phyloP scores from a whole-genome alignment of 2,329 filamentous ascomycete genomes.

The Stemphylium vesicarium region DNA sequence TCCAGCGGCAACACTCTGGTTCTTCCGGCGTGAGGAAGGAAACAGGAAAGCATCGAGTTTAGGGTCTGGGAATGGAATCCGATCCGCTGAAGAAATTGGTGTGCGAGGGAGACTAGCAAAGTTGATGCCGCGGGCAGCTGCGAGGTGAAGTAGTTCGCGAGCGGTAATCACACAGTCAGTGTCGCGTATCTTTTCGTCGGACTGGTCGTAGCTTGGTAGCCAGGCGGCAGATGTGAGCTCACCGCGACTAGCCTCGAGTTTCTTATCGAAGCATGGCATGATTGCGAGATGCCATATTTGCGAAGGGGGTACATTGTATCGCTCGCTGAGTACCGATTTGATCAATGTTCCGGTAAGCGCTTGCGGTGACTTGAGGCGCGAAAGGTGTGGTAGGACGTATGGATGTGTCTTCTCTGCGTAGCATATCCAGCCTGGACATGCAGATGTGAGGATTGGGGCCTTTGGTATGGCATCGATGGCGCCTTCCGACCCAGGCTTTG shows the following conservation, averaged over 20 bases:
- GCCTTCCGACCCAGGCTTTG: conserved; percentile 39
- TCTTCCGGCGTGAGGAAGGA: conserved; percentile 50
- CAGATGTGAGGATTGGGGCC: conserved; percentile 79
- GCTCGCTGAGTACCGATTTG: conserved; percentile 81
- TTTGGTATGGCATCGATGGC: conserved; percentile 55
- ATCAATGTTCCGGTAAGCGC: conserved; percentile 87
- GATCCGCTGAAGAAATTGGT: conserved; percentile 56
- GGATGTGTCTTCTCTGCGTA: conserved; percentile 99
- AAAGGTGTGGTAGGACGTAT: conserved; percentile 88
- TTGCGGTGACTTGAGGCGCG: conserved; percentile 90
- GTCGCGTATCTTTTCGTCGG: conserved; percentile 67
- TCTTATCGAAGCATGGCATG: conserved; percentile 99
- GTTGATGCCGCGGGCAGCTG: conserved; percentile 77
- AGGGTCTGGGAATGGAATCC: conserved; percentile 73
- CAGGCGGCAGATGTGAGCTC: conserved; percentile 86
- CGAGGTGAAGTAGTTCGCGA: conserved; percentile 89
- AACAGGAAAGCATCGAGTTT: conserved; percentile 77
- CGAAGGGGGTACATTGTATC: conserved; percentile 73
- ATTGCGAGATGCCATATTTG: conserved; percentile 93
- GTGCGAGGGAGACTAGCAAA: conserved; percentile 74
- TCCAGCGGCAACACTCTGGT: conserved; percentile 65
- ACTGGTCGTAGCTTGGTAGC: conserved; percentile 49
- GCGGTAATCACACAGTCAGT: conserved; percentile 98
- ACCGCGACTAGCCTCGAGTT: conserved; percentile 90
- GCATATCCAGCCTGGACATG: conserved; percentile 97